Percentiles rank a stretch among this genome's conserved stretches.
These are phyloP conservation scores for Xylaria flabelliformis DNA, from an alignment of 495 filamentous ascomycete species.

Conservation along the genomic window DNA sequence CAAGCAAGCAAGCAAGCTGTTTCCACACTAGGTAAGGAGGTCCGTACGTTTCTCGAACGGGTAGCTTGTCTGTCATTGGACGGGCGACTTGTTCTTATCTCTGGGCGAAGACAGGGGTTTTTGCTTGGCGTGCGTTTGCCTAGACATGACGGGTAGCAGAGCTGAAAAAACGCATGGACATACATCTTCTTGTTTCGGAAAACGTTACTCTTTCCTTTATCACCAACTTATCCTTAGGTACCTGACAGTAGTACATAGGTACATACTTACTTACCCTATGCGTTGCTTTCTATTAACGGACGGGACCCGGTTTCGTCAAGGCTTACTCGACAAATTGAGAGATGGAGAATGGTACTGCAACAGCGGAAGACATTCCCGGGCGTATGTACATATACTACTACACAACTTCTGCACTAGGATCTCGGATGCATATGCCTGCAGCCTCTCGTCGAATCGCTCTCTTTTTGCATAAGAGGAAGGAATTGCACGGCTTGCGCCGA, in stretches of 20 bases:
- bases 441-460: neutral
- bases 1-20: no score
- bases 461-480: neutral
- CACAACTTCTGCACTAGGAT: neutral
- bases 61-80: conserved; percentile 4
- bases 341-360: neutral
- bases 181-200: conserved; percentile 12
- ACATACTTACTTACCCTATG: no score
- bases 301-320: neutral
- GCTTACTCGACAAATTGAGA: conserved; percentile 6
- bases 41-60: neutral
- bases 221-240: neutral
- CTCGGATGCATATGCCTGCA: neutral
- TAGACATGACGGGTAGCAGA: conserved; percentile 2
- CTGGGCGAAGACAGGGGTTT: conserved; percentile 15
- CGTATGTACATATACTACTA: no score
- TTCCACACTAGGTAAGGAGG: neutral
- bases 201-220: conserved; percentile 14
- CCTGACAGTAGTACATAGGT: no score
- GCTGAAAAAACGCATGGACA: conserved; percentile 14
- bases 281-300: no score
- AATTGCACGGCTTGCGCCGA: neutral
- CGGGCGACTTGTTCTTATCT: conserved; percentile 4
- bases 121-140: conserved; percentile 13
- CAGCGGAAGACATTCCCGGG: conserved; percentile 10